A percentile compares a stretch with the other conserved stretches of the same genome.
phyloP scores from a whole-genome alignment of 495 filamentous ascomycete genomes.

The Penicillium lividum region DNA sequence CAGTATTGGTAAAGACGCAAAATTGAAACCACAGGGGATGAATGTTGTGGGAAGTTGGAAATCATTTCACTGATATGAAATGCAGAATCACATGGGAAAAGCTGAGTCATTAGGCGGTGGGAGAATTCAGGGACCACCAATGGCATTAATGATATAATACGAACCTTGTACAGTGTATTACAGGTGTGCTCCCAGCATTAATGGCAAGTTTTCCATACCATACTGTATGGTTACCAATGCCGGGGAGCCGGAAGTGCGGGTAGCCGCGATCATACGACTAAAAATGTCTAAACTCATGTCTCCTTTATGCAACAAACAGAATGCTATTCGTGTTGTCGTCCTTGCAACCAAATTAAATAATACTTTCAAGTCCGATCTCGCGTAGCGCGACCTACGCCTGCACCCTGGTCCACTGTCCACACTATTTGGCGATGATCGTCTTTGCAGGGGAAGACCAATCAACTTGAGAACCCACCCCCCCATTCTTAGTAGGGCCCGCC shows the following conservation, averaged over 20 bases:
- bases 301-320: conserved; percentile 1
- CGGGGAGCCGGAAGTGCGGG: conserved; percentile 34
- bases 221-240: not conserved
- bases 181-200: not conserved
- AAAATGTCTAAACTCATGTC: conserved; percentile 8
- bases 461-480: conserved; percentile 23
- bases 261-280: conserved; percentile 49
- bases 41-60: not conserved
- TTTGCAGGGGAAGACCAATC: conserved; percentile 22
- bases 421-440: conserved; percentile 19
- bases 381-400: conserved; percentile 8
- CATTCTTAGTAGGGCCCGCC: conserved; percentile 19
- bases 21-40: not conserved
- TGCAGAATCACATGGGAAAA: conserved; percentile 21
- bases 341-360: not conserved
- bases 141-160: conserved; percentile 12
- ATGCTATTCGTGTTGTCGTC: not conserved
- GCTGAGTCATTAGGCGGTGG: conserved; percentile 21
- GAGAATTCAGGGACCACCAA: conserved; percentile 11
- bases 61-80: not conserved
- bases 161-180: not conserved
- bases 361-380: conserved; percentile 12
- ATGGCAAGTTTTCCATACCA: not conserved
- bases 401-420: conserved; percentile 21
- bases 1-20: not conserved